phyloP scores from a whole-genome alignment of 2,329 filamentous ascomycete species.

The Drechslera avenae region DNA sequence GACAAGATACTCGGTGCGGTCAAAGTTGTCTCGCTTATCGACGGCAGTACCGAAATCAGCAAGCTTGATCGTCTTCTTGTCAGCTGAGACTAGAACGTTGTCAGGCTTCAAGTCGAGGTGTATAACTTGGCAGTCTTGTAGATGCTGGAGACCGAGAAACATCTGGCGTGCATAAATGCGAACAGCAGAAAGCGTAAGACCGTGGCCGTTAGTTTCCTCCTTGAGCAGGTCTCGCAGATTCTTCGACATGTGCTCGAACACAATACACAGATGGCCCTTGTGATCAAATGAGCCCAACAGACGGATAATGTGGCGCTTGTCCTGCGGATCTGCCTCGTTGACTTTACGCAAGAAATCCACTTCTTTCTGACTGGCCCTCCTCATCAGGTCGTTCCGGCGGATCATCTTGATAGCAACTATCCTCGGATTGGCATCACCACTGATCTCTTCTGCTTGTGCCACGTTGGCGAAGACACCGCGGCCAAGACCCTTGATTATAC shows the following conservation, averaged over 20 bases:
- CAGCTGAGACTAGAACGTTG: constrained; percentile 75
- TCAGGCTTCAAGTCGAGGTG: constrained; percentile 97
- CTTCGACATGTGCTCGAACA: constrained; percentile 84
- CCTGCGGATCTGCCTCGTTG: constrained; percentile 81
- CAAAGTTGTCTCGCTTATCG: constrained; percentile 79
- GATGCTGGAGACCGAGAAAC: constrained; percentile 83
- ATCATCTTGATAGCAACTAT: constrained; percentile 98
- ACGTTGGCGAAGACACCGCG: constrained; percentile 97
- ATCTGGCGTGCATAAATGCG: constrained; percentile 92
- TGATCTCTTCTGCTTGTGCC: constrained; percentile 68
- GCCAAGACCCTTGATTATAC: constrained; percentile 83
- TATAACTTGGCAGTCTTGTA: constrained; percentile 90
- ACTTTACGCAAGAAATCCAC: constrained; percentile 91
- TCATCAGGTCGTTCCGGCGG: constrained; percentile 91
- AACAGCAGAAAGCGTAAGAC: constrained; percentile 86
- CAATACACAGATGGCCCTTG: constrained; percentile 93
- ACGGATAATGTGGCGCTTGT: constrained; percentile 89
- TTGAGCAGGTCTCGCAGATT: constrained; percentile 93
- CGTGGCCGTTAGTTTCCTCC: constrained; percentile 80
- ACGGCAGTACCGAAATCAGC: constrained; percentile 97
- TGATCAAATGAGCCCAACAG: constrained; percentile 89
- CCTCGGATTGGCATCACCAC: constrained; percentile 54
- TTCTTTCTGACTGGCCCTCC: constrained; percentile 91
- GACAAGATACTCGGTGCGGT: constrained; percentile 92
- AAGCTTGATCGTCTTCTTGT: constrained; percentile 79